These are phyloP conservation scores for Mortierella sp. DNA, from an alignment of 371 early-diverging fungal genomes.

Conservation along the genomic window DNA sequence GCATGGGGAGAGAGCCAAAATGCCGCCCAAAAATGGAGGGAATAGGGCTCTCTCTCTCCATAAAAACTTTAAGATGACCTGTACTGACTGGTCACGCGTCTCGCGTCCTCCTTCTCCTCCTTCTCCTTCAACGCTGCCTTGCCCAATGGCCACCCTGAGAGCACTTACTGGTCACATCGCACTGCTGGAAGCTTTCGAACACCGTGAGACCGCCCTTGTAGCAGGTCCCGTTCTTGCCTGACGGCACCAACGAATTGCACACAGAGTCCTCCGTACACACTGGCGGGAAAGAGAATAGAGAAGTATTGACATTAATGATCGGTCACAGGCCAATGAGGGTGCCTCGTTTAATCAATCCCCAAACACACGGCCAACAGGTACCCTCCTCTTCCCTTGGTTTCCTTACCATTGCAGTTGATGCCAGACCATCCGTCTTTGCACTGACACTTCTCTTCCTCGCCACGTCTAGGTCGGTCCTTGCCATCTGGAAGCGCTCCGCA, in stretches of 20 bases:
- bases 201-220: constrained; percentile 84
- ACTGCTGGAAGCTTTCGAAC: constrained; percentile 82
- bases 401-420: constrained; percentile 88
- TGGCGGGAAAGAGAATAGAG: constrained; percentile 30
- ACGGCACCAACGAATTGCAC: constrained; percentile 80
- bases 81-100: too few relatives aligned
- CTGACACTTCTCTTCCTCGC: constrained; percentile 65
- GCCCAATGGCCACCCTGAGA: too few relatives aligned
- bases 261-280: constrained; percentile 82
- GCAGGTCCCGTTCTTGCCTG: constrained; percentile 84
- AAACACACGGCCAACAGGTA: too few relatives aligned
- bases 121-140: too few relatives aligned
- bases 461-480: constrained; percentile 67
- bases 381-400: constrained; percentile 5
- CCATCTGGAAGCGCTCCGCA: constrained; percentile 78
- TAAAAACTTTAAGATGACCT: too few relatives aligned
- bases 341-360: not conserved
- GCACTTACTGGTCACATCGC: constrained; percentile 87
- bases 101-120: too few relatives aligned
- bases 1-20: too few relatives aligned
- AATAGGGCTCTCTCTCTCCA: too few relatives aligned
- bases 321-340: not conserved
- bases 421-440: constrained; percentile 94
- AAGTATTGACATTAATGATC: constrained; percentile 1
- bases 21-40: too few relatives aligned